Percentiles rank a stretch among this genome's conserved stretches.
Evolutionary conservation across 163 green algal genomes (phyloP).

Genomic region (Chlamydomonas reinhardtii): DNA sequence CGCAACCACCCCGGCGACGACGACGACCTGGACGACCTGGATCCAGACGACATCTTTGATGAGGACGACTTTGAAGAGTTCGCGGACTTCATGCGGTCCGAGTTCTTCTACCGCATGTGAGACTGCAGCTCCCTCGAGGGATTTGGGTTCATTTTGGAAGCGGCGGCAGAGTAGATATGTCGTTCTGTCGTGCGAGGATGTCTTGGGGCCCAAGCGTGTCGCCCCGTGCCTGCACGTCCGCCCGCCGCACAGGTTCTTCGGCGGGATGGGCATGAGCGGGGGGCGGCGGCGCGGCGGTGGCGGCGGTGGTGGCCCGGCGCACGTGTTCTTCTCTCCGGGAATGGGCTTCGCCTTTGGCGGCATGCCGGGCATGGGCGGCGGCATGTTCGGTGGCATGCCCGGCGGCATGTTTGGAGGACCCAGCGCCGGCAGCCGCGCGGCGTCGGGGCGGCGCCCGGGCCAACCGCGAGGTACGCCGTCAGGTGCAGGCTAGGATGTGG

Average conservation of each 20-base stretch:
- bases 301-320: constrained; percentile 1
- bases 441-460: too few species aligned
- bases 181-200: too few species aligned
- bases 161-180: too few species aligned
- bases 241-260: constrained; percentile 42
- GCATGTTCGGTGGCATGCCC: not conserved
- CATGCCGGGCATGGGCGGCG: not conserved
- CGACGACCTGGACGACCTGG: constrained; percentile 44
- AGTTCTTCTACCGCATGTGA: constrained; percentile 43
- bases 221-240: too few species aligned
- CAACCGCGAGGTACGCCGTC: not conserved
- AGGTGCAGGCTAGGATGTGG: not conserved
- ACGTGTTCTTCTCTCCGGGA: constrained; percentile 6
- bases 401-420: not conserved
- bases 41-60: constrained; percentile 46
- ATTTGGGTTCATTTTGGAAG: too few species aligned
- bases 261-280: constrained; percentile 31
- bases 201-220: too few species aligned
- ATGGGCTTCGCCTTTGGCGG: not conserved
- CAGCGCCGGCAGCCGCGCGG: too few species aligned
- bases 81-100: not conserved
- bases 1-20: constrained; percentile 29
- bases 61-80: constrained; percentile 45
- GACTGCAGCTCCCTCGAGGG: too few species aligned
- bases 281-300: not conserved